Percentiles rank a stretch among this genome's conserved stretches.
Conservation (phyloP, 352 stramenopile species). For the Achlya hypogyna region DNA sequence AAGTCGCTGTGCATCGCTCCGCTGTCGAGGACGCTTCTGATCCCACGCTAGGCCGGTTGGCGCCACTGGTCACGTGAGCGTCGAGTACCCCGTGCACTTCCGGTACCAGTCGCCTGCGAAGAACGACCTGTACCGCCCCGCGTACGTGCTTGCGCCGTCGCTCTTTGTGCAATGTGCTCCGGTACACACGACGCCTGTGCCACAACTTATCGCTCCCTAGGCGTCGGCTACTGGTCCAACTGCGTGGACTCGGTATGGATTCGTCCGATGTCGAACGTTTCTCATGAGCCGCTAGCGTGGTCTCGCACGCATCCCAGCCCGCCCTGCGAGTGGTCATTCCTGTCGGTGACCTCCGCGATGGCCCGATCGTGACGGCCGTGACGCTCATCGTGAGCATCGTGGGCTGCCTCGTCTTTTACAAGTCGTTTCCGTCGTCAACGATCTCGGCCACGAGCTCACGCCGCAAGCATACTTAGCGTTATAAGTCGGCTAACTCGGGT, state of each 20-base stretch:
- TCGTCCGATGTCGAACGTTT: too few relatives aligned
- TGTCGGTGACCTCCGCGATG: conserved; percentile 12
- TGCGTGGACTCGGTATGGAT: neutral
- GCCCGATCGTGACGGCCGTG: conserved; percentile 1
- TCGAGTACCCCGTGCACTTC: conserved; percentile 28
- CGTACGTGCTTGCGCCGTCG: conserved; percentile 22
- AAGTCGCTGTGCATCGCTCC: conserved; percentile 20
- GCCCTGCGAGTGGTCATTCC: conserved; percentile 1
- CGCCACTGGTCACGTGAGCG: neutral
- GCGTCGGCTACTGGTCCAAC: neutral
- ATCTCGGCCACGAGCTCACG: neutral
- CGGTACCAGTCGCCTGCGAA: conserved; percentile 32
- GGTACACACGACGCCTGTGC: neutral
- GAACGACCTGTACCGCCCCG: conserved; percentile 20
- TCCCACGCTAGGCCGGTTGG: neutral
- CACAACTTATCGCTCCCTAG: neutral
- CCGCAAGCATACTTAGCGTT: neutral
- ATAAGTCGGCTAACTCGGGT: neutral
- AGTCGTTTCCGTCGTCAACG: neutral
- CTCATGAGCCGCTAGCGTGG: too few relatives aligned
- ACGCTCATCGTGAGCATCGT: conserved; percentile 16
- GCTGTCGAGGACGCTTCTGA: neutral
- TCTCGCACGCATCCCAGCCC: neutral
- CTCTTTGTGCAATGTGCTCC: conserved; percentile 18
- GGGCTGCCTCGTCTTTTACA: conserved; percentile 9